Base-by-base conservation (phyloP, 345 rosid species). In the Camelina sativa region DNA sequence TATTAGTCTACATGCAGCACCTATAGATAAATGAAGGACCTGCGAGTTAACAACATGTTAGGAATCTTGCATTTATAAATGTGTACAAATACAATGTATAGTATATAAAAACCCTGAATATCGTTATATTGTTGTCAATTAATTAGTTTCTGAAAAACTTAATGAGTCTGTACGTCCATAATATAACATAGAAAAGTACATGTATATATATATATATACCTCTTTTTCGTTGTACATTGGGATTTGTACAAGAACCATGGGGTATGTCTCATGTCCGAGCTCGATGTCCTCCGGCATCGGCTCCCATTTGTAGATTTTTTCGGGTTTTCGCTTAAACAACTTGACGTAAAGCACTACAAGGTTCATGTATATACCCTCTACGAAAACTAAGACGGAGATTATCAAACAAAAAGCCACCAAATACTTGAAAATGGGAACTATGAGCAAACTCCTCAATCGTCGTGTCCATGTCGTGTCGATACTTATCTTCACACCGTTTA, bases 1-100 rank as follows among this genome's bases (percentile, higher is more conserved):
- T 32, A 75, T 84, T 22, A 87, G 80, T 32, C 78, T 82, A 72
- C 91, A 85, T 2, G 85, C 86, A 16, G 89, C 89, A 59, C 86
- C 84, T 51, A 87, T 87, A n/a, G 91, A 87, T 56, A 87, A 43
- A 58, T 76, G 78, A 73, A 85, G 81, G 11, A 87, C 91, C 89
- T 87, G 83, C 41, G 72, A 8, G 40, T 19, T 57, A 1, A 58
- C 23, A 62, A 47, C 73, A 57, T 61, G 54, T 38, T 57, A 13
- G 20, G 35, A 20, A 58, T 38, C 37, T 51, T 37, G 37, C 35
- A 69, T n/a, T 4, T 20, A 25, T 46, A 41, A 12, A 17, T 44
- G 3, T 44, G 3, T 15, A 5, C 11, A 17, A 35, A 20, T 9
- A 35, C 5, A 34, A 34, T 34, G 9, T n/a, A 2, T 46, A 16